phyloP scores from a whole-genome alignment of 768 basidiomycete genomes.

The Suillus cothurnatus region DNA sequence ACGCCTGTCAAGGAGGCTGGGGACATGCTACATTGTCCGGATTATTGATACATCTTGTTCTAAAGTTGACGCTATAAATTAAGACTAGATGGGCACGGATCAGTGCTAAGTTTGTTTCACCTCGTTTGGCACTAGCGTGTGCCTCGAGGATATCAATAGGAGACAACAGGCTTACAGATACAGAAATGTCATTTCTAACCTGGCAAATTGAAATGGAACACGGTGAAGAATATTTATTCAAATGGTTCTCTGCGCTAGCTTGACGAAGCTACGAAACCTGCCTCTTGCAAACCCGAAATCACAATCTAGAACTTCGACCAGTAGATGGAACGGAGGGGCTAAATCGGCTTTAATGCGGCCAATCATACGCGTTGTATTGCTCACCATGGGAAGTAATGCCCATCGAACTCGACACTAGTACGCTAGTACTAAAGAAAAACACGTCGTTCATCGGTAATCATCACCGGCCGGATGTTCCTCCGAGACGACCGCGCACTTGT shows the following conservation, averaged over 20 bases:
- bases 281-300: background rate
- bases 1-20: background rate
- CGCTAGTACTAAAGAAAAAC: background rate
- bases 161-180: background rate
- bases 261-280: background rate
- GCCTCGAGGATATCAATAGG: background rate
- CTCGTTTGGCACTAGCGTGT: background rate
- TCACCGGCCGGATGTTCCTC: slow-evolving; percentile 13
- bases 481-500: slow-evolving; percentile 46
- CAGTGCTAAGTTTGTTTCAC: background rate
- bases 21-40: background rate
- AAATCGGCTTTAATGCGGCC: slow-evolving; percentile 6
- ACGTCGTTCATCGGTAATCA: background rate
- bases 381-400: slow-evolving; percentile 10
- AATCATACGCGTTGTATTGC: slow-evolving; percentile 16
- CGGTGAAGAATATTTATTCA: background rate
- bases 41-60: background rate
- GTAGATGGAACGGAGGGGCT: background rate
- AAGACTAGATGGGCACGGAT: background rate
- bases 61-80: background rate
- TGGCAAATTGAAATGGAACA: background rate
- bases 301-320: background rate
- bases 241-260: background rate
- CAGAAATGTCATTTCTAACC: background rate
- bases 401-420: background rate